Conservation (phyloP, 768 basidiomycete species). For the Mycena venus region DNA sequence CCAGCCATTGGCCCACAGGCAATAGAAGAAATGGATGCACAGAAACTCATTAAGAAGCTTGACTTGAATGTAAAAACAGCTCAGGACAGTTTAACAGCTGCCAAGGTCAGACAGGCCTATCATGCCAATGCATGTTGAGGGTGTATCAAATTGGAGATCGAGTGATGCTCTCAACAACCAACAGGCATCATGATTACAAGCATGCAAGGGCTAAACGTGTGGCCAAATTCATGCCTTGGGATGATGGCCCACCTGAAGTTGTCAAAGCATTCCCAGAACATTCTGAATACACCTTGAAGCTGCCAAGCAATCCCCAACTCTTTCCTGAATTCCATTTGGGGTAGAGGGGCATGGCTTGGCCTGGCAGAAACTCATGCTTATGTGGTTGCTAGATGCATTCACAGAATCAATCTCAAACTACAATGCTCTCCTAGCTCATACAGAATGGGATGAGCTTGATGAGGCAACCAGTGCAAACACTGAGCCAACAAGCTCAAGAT, state of each 20-base stretch:
- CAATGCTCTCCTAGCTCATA: too few relatives aligned
- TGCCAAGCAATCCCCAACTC: constrained; percentile 19
- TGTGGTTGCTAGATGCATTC: too few relatives aligned
- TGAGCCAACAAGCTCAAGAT: too few relatives aligned
- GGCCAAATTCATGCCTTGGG: too few relatives aligned
- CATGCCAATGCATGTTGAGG: not conserved
- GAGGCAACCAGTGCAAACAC: too few relatives aligned
- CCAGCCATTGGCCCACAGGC: not conserved
- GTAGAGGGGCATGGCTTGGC: too few relatives aligned
- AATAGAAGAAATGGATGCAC: constrained; percentile 4
- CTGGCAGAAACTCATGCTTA: too few relatives aligned
- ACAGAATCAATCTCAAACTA: too few relatives aligned
- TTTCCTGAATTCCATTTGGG: constrained; percentile 36
- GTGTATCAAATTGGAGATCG: constrained; percentile 9
- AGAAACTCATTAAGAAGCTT: constrained; percentile 1
- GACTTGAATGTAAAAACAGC: constrained; percentile 13
- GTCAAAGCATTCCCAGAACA: constrained; percentile 13
- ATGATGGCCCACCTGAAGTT: constrained; percentile 16
- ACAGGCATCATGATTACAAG: not conserved
- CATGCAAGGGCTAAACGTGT: too few relatives aligned
- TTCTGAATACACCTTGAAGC: constrained; percentile 13
- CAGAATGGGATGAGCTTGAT: too few relatives aligned
- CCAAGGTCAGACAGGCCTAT: constrained; percentile 15
- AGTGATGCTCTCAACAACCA: constrained; percentile 10
- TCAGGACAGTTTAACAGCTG: constrained; percentile 11